These are phyloP conservation scores for Triangularia verruculosa DNA, from an alignment of 2,329 filamentous ascomycete species.

Conservation along the genomic window DNA sequence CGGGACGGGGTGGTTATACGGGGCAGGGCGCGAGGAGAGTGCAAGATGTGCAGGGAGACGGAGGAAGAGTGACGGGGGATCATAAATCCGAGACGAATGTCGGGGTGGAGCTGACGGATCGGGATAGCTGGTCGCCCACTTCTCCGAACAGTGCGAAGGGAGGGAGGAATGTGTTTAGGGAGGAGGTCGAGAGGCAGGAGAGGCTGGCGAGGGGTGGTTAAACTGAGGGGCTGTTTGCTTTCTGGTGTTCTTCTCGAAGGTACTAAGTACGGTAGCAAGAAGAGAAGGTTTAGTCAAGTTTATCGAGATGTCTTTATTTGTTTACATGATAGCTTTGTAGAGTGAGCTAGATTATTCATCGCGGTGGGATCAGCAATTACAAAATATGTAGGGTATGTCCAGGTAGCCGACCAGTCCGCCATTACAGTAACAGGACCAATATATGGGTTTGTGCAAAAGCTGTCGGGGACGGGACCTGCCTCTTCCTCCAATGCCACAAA, in stretches of 20 bases:
- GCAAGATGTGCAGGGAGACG: not conserved
- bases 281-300: too few relatives aligned
- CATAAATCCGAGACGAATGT: slow-evolving; percentile 21
- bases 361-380: slow-evolving; percentile 5
- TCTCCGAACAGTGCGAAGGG: not conserved
- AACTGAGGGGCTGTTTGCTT: not conserved
- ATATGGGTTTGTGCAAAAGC: slow-evolving; percentile 3
- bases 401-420: not conserved
- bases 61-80: not conserved
- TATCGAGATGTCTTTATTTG: not conserved
- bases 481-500: not conserved
- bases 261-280: too few relatives aligned
- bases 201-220: slow-evolving; percentile 7
- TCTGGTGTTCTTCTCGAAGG: not conserved
- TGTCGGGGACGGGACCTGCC: not conserved
- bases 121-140: slow-evolving; percentile 33
- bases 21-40: slow-evolving; percentile 9
- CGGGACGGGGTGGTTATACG: slow-evolving; percentile 20
- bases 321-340: not conserved
- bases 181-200: slow-evolving; percentile 37
- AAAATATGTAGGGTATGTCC: not conserved
- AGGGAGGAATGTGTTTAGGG: slow-evolving; percentile 36
- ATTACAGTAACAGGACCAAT: not conserved
- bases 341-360: not conserved
- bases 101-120: slow-evolving; percentile 33